phyloP scores from a whole-genome alignment of 805 yeast genomes.

The Candida tibetensis region DNA sequence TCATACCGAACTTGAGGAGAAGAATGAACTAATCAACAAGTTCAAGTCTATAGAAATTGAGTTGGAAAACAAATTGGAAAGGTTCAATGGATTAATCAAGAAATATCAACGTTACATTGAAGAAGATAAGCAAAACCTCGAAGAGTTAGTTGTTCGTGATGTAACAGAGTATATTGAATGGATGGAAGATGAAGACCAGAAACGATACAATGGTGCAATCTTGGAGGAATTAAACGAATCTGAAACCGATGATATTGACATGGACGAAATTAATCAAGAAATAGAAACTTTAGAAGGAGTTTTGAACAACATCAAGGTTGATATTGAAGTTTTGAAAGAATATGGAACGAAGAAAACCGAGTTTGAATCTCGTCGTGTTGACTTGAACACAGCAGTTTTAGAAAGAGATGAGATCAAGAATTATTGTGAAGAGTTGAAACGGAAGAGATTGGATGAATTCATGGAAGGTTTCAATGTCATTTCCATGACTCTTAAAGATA shows the following conservation, averaged over 20 bases:
- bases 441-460: conserved; percentile 78
- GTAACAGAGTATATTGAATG: conserved; percentile 49
- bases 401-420: conserved; percentile 63
- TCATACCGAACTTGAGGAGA: conserved; percentile 29
- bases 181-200: conserved; percentile 42
- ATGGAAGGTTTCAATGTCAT: conserved; percentile 89
- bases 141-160: conserved; percentile 51
- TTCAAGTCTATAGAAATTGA: conserved; percentile 67
- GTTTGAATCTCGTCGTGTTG: conserved; percentile 58
- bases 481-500: conserved; percentile 84
- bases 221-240: conserved; percentile 48
- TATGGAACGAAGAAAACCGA: conserved; percentile 68
- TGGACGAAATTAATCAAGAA: conserved; percentile 47
- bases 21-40: conserved; percentile 48
- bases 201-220: conserved; percentile 30
- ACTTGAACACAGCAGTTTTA: conserved; percentile 64
- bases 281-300: conserved; percentile 54
- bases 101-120: conserved; percentile 40
- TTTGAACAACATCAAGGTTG: conserved; percentile 57
- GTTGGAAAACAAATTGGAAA: conserved; percentile 60
- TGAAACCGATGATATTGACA: conserved; percentile 48
- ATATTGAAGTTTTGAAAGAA: conserved; percentile 72
- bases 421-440: conserved; percentile 64
- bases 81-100: conserved; percentile 40
- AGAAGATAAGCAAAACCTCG: conserved; percentile 39